A percentile compares a stretch with the other conserved stretches of the same genome.
phyloP scores from a whole-genome alignment of 768 basidiomycete species.

The Rhodotorula sphaerocarpa region DNA sequence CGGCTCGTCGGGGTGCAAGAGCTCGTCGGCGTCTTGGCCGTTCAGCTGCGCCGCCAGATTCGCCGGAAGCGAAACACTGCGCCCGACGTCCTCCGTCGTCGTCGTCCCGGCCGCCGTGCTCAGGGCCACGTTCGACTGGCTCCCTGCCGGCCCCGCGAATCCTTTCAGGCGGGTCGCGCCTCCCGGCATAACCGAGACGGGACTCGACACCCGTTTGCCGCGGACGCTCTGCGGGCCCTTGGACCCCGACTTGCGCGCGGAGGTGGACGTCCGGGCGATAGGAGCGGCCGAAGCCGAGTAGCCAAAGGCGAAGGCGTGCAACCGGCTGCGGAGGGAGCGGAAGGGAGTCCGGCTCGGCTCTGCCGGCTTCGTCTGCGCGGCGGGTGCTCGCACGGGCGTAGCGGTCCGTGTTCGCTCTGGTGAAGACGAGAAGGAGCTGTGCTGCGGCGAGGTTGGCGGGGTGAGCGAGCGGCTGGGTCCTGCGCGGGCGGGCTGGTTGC shows the following conservation, averaged over 20 bases:
- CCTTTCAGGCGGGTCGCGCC: not conserved
- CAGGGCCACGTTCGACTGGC: not conserved
- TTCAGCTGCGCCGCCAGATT: not conserved
- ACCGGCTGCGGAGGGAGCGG: slow-evolving; percentile 3
- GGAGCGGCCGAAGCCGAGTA: too few relatives aligned
- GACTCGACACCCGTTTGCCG: not conserved
- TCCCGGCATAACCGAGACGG: not conserved
- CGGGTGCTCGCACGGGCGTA: too few relatives aligned
- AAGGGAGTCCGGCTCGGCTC: slow-evolving; percentile 5
- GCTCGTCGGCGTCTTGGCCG: too few relatives aligned
- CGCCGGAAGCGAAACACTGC: not conserved
- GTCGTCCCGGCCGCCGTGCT: not conserved
- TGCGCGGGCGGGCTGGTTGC: too few relatives aligned
- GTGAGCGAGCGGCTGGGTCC: not conserved
- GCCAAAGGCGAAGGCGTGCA: not conserved
- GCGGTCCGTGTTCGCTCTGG: not conserved
- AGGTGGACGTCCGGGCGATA: too few relatives aligned
- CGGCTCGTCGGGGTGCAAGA: too few relatives aligned
- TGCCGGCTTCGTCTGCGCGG: too few relatives aligned
- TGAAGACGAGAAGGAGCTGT: not conserved
- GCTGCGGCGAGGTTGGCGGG: not conserved
- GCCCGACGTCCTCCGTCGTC: not conserved
- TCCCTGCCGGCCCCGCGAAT: not conserved
- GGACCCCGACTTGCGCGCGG: not conserved
- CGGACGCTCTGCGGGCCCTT: slow-evolving; percentile 5